Evolutionary conservation across 352 stramenopile species (phyloP).

Genomic region (Thalassiosira pacifica): DNA sequence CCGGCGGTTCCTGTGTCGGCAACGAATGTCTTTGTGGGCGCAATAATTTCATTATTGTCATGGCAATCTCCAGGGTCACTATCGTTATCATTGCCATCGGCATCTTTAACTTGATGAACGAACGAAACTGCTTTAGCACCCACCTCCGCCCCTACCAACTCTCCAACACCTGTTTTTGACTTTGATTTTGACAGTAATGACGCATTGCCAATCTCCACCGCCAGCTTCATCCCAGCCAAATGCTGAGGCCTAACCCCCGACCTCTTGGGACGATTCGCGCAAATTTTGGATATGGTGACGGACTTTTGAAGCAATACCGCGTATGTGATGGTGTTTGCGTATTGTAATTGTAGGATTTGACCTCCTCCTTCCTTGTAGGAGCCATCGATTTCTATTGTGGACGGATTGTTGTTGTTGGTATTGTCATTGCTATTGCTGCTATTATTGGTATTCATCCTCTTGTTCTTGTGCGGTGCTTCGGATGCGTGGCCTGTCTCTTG

Average conservation of each 20-base stretch:
- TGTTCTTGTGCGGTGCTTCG: no score
- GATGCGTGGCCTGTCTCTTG: no score
- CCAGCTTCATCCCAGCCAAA: conserved; percentile 87
- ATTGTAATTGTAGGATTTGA: conserved; percentile 90
- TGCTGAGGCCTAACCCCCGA: conserved; percentile 90
- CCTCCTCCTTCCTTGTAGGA: conserved; percentile 89
- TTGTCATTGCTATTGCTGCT: no score
- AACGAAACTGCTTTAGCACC: conserved; percentile 57
- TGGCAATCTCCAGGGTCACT: no score
- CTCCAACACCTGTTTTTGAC: conserved; percentile 17
- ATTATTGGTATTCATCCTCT: no score
- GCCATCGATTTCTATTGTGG: conserved; percentile 66
- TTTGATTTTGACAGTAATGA: no score
- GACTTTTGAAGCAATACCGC: conserved; percentile 83
- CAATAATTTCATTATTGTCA: background rate
- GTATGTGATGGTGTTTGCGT: conserved; percentile 88
- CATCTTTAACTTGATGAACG: conserved; percentile 5
- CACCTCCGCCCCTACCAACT: conserved; percentile 49
- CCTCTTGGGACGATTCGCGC: conserved; percentile 82
- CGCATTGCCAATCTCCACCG: conserved; percentile 30
- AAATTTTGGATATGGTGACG: conserved; percentile 89
- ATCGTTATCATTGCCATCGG: no score
- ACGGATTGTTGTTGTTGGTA: no score
- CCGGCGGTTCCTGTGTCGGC: conserved; percentile 76
- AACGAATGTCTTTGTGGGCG: conserved; percentile 15